Base-by-base conservation (phyloP, 495 filamentous ascomycete genomes). In the Daldinia vernicosa region DNA sequence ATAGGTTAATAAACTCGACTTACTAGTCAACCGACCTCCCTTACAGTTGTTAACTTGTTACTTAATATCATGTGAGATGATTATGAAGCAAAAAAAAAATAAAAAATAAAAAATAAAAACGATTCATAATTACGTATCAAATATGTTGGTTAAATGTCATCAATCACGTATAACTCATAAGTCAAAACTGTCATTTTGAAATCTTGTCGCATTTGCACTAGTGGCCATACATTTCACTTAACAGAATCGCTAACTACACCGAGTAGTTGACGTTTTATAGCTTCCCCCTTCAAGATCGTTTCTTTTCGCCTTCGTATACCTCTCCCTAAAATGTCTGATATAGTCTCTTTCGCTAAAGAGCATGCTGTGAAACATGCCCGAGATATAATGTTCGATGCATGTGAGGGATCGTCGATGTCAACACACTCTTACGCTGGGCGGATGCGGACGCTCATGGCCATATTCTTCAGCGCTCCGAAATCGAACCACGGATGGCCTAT, bases 131-230 rank as follows among this genome's bases (percentile, higher is more conserved):
- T 22, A 8, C 17, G 40, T 7, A 45, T 45, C 40, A 45, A 19
- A 22, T 45, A 22, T 47, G 43, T 22, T 47, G 19, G 3, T 19
- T 47, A 24, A 47, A 47, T 47, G 9, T 47, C 24, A 11, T 11
- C 43, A 47, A 22, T 47, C 43, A 47, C 43, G 9, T 24, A 47
- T 12, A 11, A 8, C 8, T 47, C 19, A 47, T 24, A 47, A 12
- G 43, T 47, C 43, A 47, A 47, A 17, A 45, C 7, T 24, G 17
- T 37, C 53, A 56, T 56, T 54, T 54, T 55, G 27, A 53, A 43
- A 19, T 67, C 58, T 71, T 52, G 45, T 71, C 52, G 43, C 58
- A 62, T 55, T 64, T 72, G 30, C 61, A 64, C 64, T 57, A 32
- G n/a, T 54, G n/a, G 53, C 60, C 37, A 68, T 35, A 32, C 43